A percentile compares a stretch with the other conserved stretches of the same genome.
These are phyloP conservation scores for Aspergillus costaricaensis DNA, from an alignment of 2,329 filamentous ascomycete genomes.

Conservation along the genomic window DNA sequence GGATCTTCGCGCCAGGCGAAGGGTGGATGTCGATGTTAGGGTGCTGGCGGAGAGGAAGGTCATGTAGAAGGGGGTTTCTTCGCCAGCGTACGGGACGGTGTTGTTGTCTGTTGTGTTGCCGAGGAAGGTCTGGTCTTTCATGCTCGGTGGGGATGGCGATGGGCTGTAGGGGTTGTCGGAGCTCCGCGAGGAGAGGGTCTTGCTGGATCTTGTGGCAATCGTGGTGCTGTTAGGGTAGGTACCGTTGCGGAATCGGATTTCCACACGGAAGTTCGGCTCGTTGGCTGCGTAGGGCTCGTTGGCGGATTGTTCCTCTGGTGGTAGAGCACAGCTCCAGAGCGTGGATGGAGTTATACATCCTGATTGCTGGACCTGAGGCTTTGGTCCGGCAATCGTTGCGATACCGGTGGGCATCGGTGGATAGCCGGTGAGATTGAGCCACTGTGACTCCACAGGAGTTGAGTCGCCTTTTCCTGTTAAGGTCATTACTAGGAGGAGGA, in stretches of 20 bases:
- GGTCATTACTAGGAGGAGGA: conserved; percentile 59
- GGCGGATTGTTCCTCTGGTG: conserved; percentile 71
- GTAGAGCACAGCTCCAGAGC: conserved; percentile 83
- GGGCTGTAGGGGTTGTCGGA: conserved; percentile 43
- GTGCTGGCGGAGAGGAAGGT: conserved; percentile 58
- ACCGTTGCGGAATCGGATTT: conserved; percentile 66
- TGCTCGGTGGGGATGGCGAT: conserved; percentile 50
- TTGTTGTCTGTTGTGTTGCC: conserved; percentile 83
- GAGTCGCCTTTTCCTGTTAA: conserved; percentile 51
- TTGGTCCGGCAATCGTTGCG: conserved; percentile 73
- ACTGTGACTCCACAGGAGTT: conserved; percentile 56
- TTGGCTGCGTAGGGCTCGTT: conserved; percentile 65
- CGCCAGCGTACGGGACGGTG: conserved; percentile 72
- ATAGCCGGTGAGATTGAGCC: conserved; percentile 83
- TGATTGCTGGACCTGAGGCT: conserved; percentile 63
- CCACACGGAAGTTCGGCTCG: conserved; percentile 76
- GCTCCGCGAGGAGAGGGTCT: conserved; percentile 25
- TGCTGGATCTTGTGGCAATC: conserved; percentile 44
- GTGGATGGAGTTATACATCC: conserved; percentile 72
- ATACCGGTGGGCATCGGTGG: conserved; percentile 85
- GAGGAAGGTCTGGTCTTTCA: conserved; percentile 75
- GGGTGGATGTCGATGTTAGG: conserved; percentile 42
- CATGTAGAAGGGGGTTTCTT: conserved; percentile 86
- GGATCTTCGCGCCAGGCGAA: conserved; percentile 40
- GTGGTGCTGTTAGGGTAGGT: conserved; percentile 64